Evolutionary conservation across 768 basidiomycete species (phyloP), one percentile per base, ranked within the genome.

Genomic region (Sistotremastrum suecicum): DNA sequence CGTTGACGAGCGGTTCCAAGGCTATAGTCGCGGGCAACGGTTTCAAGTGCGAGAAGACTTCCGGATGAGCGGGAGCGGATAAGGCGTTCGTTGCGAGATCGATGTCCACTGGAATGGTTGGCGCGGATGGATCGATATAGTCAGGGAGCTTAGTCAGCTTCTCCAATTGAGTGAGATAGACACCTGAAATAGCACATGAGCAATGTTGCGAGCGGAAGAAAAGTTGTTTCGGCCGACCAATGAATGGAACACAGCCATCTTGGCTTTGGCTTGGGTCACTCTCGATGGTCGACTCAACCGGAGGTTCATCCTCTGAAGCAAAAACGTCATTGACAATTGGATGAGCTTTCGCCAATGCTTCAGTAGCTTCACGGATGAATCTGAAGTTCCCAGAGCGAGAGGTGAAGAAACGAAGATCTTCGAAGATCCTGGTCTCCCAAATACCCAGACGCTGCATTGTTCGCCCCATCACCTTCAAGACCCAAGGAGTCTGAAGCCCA

Each of bases 1-100:
- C 80, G 57, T 88, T 90, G 63, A 90, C 85, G 48, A 90, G 62
- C 3, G 87, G 85, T 54, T 89, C 85, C 31, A 90, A 72, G 50
- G 80, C 75, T 68, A 88, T 84, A n/a, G 74, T 72, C 1, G 75
- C 57, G 0, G 86, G 87, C 3, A 89, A 73, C 5, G 80, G 72
- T 3, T 77, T 70, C 5, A 90, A 70, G 8, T 78, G 68, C 1
- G 76, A 68, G 60, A 90, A 90, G 30, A 88, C 83, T 49, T 87
- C 83, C 0, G 86, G 83, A 51, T 80, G 78, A 32, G 78, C 72
- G 1, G 78, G 83, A 5, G 80, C 61, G 50, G 80, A 76, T 48
- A 87, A 78, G 52, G 72, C 74, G 39, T 72, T 71, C 5, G 76
- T 76, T 12, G 64, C 61, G 0, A 76, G 68, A 49, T 88, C 80